Base-by-base conservation (phyloP, 2,329 filamentous ascomycete genomes). In the Dryadomyces sulphureus region DNA sequence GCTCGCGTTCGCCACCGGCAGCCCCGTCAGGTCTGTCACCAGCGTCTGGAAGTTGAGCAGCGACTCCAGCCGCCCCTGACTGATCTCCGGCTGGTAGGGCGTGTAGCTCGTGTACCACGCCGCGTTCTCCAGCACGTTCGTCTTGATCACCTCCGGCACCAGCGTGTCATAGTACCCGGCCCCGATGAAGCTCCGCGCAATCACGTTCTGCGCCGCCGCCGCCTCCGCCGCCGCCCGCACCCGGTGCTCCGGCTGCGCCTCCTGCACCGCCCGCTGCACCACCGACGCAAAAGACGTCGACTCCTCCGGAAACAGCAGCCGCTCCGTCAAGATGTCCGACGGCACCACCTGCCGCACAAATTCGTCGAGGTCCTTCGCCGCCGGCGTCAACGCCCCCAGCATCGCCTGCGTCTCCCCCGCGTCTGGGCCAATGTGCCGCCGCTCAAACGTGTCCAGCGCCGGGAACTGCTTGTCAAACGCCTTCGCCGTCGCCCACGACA, bases 21-120 rank as follows among this genome's bases (percentile, higher is more conserved):
- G 73, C 1, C 77, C 87, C 0, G 90, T 95, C 53, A 96, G 69
- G 59, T 95, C 90, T 2, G 81, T 79, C 8, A 94, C 82, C 68
- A 96, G 72, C 17, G 90, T 96, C 69, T 96, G 90, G 68, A 88
- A 96, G 70, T 96, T 96, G 52, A 96, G 70, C 45, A 96, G 69
- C 6, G 87, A 94, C 70, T 95, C 87, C 51, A 96, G 66, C 46
- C 90, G 80, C 32, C 90, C 90, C 66, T 96, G 90, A 61, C 88
- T 94, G 68, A 96, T 94, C 66, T 96, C 90, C 2, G 90, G 84
- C 67, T 96, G 90, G 65, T 95, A 96, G 16, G 90, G 90, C 0
- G 90, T 95, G 63, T 96, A 95, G 66, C 88, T 94, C 36, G 90
- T 96, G 63, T 96, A 96, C 90, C 90, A 96, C 9, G 81, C 88